phyloP scores from a whole-genome alignment of 768 basidiomycete genomes.

The Coprinopsis strossmayeri region DNA sequence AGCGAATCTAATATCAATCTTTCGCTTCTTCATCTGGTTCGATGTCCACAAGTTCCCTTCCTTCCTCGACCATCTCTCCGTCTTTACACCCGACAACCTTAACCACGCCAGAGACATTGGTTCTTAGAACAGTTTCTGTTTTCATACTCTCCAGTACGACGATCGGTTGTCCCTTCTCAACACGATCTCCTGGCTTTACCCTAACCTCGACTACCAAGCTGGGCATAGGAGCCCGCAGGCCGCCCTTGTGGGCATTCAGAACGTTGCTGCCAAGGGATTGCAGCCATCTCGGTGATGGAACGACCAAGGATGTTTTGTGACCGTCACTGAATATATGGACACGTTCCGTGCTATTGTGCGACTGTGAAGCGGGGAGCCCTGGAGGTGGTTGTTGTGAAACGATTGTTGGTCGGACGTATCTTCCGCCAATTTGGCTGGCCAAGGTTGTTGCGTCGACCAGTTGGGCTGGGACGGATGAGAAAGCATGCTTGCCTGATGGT shows the following conservation, averaged over 20 bases:
- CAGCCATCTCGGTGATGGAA: conserved; percentile 70
- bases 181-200: conserved; percentile 68
- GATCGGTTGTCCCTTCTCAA: conserved; percentile 75
- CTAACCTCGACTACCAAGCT: conserved; percentile 86
- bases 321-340: conserved; percentile 69
- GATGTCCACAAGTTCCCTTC: conserved; percentile 69
- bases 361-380: conserved; percentile 45
- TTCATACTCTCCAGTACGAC: conserved; percentile 96
- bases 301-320: conserved; percentile 55
- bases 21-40: conserved; percentile 26
- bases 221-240: conserved; percentile 85
- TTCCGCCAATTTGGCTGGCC: conserved; percentile 44
- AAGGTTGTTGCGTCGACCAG: conserved; percentile 50
- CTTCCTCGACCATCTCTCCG: conserved; percentile 92
- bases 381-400: conserved; percentile 62
- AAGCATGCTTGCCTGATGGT: conserved; percentile 24
- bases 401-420: conserved; percentile 55
- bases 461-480: conserved; percentile 48
- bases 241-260: conserved; percentile 49
- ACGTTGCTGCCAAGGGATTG: conserved; percentile 58
- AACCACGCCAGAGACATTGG: conserved; percentile 63
- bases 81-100: conserved; percentile 68
- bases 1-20: background rate
- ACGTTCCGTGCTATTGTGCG: conserved; percentile 57
- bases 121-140: conserved; percentile 85